Evolutionary conservation across 1,139 yeast species (phyloP).

Genomic region (Kurtzmaniella quercitrusa): DNA sequence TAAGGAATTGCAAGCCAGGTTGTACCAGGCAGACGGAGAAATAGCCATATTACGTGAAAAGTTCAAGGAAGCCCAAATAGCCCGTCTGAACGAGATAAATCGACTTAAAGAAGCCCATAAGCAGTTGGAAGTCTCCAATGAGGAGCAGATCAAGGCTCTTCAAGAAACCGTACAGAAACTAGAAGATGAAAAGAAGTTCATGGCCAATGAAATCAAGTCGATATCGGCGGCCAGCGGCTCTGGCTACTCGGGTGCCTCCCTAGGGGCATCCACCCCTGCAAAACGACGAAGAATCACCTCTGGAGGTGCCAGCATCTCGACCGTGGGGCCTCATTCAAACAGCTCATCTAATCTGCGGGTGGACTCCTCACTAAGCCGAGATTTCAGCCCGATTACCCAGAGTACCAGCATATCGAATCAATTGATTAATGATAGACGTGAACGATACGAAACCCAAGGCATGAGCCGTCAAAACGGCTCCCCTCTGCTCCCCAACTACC

Average conservation of each 20-base stretch:
- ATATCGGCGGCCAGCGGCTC: neutral
- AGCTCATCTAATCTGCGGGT: conserved; percentile 11
- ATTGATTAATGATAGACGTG: no score
- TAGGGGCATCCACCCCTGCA: neutral
- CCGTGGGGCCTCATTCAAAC: conserved; percentile 5
- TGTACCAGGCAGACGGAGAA: conserved; percentile 67
- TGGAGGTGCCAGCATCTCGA: conserved; percentile 1
- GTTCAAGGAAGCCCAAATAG: conserved; percentile 44
- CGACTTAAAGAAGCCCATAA: conserved; percentile 35
- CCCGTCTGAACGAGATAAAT: conserved; percentile 40
- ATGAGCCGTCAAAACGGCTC: neutral
- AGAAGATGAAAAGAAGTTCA: conserved; percentile 70
- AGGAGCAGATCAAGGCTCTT: conserved; percentile 38
- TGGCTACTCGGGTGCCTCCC: neutral
- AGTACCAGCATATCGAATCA: neutral
- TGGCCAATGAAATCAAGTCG: conserved; percentile 37
- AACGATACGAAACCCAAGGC: no score
- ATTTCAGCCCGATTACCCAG: neutral
- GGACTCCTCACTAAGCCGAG: conserved; percentile 4
- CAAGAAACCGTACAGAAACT: conserved; percentile 47
- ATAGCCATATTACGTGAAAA: conserved; percentile 70
- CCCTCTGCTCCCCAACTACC: neutral
- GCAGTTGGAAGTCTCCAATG: conserved; percentile 26
- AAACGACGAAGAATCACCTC: neutral
- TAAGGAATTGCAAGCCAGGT: conserved; percentile 16